phyloP scores from a whole-genome alignment of 2,329 filamentous ascomycete species.

The Fusarium cicatricum region DNA sequence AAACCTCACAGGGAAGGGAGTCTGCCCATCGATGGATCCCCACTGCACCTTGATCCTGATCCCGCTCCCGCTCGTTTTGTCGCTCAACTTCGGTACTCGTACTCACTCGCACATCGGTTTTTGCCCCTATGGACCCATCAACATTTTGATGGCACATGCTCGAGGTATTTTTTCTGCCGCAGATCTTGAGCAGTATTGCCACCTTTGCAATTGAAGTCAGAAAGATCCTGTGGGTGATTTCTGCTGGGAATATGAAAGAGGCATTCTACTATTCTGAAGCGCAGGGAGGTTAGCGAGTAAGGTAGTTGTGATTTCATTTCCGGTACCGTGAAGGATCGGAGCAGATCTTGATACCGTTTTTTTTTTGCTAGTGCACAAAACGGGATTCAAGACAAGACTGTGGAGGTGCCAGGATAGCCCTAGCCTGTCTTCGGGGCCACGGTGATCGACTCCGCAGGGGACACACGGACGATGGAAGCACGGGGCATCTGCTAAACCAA shows the following conservation, averaged over 20 bases:
- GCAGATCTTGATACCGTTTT: conserved; percentile 35
- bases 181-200: conserved; percentile 27
- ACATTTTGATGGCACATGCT: conserved; percentile 29
- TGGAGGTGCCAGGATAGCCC: conserved; percentile 44
- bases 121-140: conserved; percentile 38
- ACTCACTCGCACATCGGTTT: conserved; percentile 30
- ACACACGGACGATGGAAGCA: conserved; percentile 34
- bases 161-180: conserved; percentile 28
- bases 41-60: conserved; percentile 37
- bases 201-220: conserved; percentile 17
- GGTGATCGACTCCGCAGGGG: conserved; percentile 39
- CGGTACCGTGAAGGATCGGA: conserved; percentile 24
- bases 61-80: conserved; percentile 25
- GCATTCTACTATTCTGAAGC: too few species aligned
- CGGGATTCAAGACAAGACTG: conserved; percentile 34
- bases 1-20: conserved; percentile 34
- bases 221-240: conserved; percentile 4
- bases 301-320: conserved; percentile 27
- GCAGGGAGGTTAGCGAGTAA: conserved; percentile 14
- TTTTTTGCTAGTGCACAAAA: conserved; percentile 35
- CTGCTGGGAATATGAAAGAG: conserved; percentile 13
- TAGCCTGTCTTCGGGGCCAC: conserved; percentile 36
- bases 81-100: conserved; percentile 24
- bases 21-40: conserved; percentile 32
- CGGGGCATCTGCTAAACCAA: conserved; percentile 43